phyloP scores from a whole-genome alignment of 1,284 basidiomycete genomes.

The Coniferiporia sulphurascens region DNA sequence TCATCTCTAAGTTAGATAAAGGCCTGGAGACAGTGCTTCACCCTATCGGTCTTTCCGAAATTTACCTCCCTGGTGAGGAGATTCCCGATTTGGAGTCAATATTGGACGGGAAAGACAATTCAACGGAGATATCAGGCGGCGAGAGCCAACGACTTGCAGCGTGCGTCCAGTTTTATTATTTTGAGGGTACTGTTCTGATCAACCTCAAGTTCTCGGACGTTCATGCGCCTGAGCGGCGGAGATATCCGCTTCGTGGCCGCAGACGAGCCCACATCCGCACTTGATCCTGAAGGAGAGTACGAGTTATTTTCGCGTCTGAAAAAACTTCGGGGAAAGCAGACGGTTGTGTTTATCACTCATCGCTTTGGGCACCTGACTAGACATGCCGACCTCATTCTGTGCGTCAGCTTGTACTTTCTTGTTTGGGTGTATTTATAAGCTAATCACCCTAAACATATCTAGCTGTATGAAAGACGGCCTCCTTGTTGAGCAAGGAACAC shows the following conservation, averaged over 20 bases:
- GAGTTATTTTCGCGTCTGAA: slow-evolving; percentile 31
- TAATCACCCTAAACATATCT: background rate
- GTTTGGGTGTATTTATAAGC: background rate
- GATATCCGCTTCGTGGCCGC: slow-evolving; percentile 33
- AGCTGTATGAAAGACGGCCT: slow-evolving; percentile 59
- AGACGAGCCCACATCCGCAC: slow-evolving; percentile 36
- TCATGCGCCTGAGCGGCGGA: slow-evolving; percentile 32
- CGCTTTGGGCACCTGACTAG: slow-evolving; percentile 32
- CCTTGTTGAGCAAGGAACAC: slow-evolving; percentile 50
- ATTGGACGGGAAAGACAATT: slow-evolving; percentile 30
- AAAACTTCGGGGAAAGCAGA: slow-evolving; percentile 28
- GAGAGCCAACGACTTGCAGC: slow-evolving; percentile 40
- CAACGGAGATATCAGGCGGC: slow-evolving; percentile 34
- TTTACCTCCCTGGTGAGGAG: background rate
- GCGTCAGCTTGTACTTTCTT: slow-evolving; percentile 17
- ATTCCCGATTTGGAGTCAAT: slow-evolving; percentile 22
- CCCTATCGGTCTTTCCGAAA: slow-evolving; percentile 23
- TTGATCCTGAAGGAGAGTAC: slow-evolving; percentile 35
- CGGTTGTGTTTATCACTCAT: slow-evolving; percentile 37
- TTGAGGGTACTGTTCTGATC: background rate
- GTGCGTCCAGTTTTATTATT: slow-evolving; percentile 25
- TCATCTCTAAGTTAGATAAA: slow-evolving; percentile 31
- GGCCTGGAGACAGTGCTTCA: slow-evolving; percentile 34
- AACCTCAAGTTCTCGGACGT: slow-evolving; percentile 34
- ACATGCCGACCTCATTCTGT: slow-evolving; percentile 40